Conservation (phyloP, 2,329 filamentous ascomycete genomes). For the Trichophaea hybrida region DNA sequence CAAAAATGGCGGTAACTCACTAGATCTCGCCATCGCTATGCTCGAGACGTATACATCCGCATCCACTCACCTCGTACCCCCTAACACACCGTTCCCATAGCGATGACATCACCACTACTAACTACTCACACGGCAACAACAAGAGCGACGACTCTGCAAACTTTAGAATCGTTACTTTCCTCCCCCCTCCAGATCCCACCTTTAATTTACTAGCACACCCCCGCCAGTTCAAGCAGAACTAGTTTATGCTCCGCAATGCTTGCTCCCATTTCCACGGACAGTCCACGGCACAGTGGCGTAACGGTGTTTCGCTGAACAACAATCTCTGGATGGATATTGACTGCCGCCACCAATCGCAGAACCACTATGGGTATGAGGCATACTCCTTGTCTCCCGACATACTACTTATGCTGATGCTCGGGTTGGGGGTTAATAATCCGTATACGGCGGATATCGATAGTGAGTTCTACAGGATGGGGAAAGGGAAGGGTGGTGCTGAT, state of each 20-base stretch:
- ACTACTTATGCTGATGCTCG: background rate
- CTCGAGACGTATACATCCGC: slow-evolving; percentile 23
- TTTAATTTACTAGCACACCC: background rate
- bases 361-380: slow-evolving; percentile 25
- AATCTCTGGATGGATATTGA: slow-evolving; percentile 24
- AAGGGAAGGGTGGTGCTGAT: background rate
- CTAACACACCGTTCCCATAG: background rate
- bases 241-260: slow-evolving; percentile 20
- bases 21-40: slow-evolving; percentile 30
- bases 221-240: slow-evolving; percentile 16
- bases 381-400: background rate
- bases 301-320: slow-evolving; percentile 24
- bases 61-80: background rate
- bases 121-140: slow-evolving; percentile 27
- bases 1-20: slow-evolving; percentile 26
- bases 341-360: slow-evolving; percentile 26
- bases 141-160: slow-evolving; percentile 19
- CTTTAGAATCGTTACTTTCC: slow-evolving; percentile 12
- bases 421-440: background rate
- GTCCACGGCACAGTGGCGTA: slow-evolving; percentile 21
- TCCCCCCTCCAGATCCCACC: background rate
- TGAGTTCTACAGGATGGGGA: background rate
- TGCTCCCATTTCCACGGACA: slow-evolving; percentile 25
- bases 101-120: slow-evolving; percentile 21
- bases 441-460: background rate